phyloP scores from a whole-genome alignment of 768 basidiomycete species.

The Epithele typhae region DNA sequence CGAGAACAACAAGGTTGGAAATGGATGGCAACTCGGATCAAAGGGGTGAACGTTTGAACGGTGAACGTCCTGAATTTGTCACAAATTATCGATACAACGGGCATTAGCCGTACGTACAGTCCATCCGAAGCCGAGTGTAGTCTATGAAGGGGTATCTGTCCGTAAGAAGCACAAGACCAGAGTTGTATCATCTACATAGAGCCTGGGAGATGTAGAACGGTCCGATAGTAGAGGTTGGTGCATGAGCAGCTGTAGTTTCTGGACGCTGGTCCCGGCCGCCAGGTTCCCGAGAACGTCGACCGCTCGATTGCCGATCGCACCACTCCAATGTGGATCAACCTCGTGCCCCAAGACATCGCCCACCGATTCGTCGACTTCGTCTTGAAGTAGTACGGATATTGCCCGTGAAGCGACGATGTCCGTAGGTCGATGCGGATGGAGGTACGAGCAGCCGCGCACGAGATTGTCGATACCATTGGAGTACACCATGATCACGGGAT shows the following conservation, averaged over 20 bases:
- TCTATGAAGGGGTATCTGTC: no score
- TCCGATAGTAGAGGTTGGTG: neutral
- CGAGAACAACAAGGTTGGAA: no score
- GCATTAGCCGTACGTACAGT: no score
- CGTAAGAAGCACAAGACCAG: neutral
- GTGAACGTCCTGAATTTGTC: no score
- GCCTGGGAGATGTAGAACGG: neutral
- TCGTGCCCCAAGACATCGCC: neutral
- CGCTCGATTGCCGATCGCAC: neutral
- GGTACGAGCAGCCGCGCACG: neutral
- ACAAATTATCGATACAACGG: no score
- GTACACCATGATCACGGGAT: neutral
- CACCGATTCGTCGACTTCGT: neutral
- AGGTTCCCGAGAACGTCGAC: conserved; percentile 2
- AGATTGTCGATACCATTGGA: conserved; percentile 3
- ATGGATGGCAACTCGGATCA: no score
- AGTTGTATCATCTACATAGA: conserved; percentile 1
- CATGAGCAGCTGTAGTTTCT: neutral
- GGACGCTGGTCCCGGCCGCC: neutral
- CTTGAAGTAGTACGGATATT: neutral
- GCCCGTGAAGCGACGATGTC: neutral
- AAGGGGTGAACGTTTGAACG: no score
- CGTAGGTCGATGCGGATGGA: neutral
- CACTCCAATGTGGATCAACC: neutral
- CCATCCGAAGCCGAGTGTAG: no score